Evolutionary conservation across 345 rosid species (phyloP).

Genomic region (Laguncularia racemosa): DNA sequence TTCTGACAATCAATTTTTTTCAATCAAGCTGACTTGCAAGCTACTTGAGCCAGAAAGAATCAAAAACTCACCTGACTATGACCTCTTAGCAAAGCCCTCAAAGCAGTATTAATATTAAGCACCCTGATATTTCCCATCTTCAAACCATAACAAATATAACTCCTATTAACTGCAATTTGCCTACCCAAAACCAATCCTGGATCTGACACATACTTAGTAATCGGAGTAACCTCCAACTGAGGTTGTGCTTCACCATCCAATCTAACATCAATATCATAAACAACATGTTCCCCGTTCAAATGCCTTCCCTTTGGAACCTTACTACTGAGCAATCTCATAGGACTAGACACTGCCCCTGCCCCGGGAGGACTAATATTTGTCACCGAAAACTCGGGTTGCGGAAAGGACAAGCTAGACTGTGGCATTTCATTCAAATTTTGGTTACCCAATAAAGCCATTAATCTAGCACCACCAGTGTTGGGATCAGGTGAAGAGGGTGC

Average conservation of each 20-base stretch:
- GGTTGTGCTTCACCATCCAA: conserved; percentile 60
- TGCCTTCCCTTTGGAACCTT: conserved; percentile 59
- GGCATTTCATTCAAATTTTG: conserved; percentile 16
- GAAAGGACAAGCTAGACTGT: conserved; percentile 6
- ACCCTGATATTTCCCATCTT: conserved; percentile 68
- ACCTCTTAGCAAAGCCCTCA: conserved; percentile 67
- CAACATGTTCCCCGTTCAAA: conserved; percentile 35
- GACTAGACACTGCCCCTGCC: conserved; percentile 9
- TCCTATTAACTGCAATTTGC: conserved; percentile 72
- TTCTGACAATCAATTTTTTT: no score
- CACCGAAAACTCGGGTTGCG: conserved; percentile 9
- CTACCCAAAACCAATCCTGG: conserved; percentile 65
- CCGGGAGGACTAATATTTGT: conserved; percentile 1
- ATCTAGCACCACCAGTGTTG: conserved; percentile 17
- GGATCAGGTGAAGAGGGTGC: conserved; percentile 7
- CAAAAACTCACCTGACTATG: conserved; percentile 46
- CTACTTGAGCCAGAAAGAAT: no score
- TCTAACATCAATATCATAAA: conserved; percentile 52
- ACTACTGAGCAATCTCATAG: conserved; percentile 38
- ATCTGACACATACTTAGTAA: conserved; percentile 62
- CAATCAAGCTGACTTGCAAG: no score
- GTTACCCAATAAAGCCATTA: conserved; percentile 24
- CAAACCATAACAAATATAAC: conserved; percentile 71
- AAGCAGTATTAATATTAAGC: conserved; percentile 63
- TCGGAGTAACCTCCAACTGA: conserved; percentile 72